Base-by-base conservation (phyloP, 1,284 basidiomycete species). In the Leccinum fallax region DNA sequence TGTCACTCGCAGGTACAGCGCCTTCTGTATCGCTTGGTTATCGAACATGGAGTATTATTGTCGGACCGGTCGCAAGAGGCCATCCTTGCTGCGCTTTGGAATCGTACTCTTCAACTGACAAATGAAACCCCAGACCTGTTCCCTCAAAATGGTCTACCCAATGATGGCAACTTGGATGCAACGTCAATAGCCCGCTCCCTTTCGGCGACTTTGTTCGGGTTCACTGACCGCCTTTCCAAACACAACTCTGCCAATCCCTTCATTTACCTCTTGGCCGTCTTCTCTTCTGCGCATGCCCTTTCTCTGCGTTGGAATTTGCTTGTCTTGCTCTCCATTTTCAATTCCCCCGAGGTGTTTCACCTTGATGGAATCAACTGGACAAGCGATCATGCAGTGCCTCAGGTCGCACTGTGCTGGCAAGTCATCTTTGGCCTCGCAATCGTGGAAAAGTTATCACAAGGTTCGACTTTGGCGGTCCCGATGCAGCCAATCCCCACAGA, bases 361-460 rank as follows among this genome's bases (percentile, higher is more conserved):
- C 24, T 46, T 2, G 49, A 55, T 7, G 38, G 2, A 38, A 55
- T 21, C 7, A 32, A 53, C 0, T 61, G 53, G 53, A 38, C 60
- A 19, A 38, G 38, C 58, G 38, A 62, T 21, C 54, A 36, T 32
- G 6, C 46, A 13, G 57, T 58, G 28, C 55, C 72, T 38, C 57
- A 46, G 24, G 55, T 61, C 9, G 36, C 28, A 7, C 63, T 56
- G 9, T 68, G 66, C 16, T 73, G 72, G 72, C 63, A 65, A 49
- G 63, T 73, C 34, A 59, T 73, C n/a, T 73, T 76, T 57, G 66
- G 71, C n/a, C 63, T 78, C 40, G 69, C 71, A 21, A 66, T 61
- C 28, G 11, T 78, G 52, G 66, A 76, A 32, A 68, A 66, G 55
- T 61, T 71, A 40, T 57, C 57, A 61, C 61, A 57, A 53, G 56